Evolutionary conservation across 352 stramenopile genomes (phyloP).

Genomic region (Globisporangium nodosum): DNA sequence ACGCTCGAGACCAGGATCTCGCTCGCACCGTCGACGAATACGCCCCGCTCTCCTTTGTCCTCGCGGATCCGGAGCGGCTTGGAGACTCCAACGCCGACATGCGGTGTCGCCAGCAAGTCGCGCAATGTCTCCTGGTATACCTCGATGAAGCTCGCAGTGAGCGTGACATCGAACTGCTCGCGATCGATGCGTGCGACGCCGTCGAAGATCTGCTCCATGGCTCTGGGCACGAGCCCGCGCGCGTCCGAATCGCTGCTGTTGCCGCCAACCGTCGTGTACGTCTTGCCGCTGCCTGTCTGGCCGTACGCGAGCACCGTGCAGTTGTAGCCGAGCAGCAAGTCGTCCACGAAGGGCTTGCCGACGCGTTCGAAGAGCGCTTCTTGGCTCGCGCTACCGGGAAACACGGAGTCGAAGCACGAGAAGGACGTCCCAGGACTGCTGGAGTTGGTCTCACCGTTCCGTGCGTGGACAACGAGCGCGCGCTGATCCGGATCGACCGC

Average conservation of each 20-base stretch:
- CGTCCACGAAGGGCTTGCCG: constrained; percentile 38
- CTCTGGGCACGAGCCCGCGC: constrained; percentile 33
- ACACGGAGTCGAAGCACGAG: constrained; percentile 48
- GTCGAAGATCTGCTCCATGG: constrained; percentile 29
- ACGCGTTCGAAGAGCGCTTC: constrained; percentile 38
- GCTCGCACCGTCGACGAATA: constrained; percentile 48
- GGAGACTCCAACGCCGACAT: constrained; percentile 6
- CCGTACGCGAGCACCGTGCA: constrained; percentile 72
- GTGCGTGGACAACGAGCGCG: background rate
- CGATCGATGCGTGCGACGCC: constrained; percentile 14
- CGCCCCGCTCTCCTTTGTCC: constrained; percentile 18
- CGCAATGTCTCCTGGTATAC: constrained; percentile 67
- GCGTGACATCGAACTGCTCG: constrained; percentile 19
- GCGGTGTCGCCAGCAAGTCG: constrained; percentile 39
- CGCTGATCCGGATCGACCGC: background rate
- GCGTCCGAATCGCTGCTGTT: constrained; percentile 6
- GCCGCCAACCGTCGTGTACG: constrained; percentile 40
- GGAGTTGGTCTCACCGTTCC: too few relatives aligned
- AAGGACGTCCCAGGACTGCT: constrained; percentile 1
- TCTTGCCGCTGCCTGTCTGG: constrained; percentile 70
- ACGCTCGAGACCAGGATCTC: constrained; percentile 31
- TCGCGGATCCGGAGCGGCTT: constrained; percentile 30
- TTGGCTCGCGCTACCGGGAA: constrained; percentile 28
- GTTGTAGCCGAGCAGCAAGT: constrained; percentile 59
- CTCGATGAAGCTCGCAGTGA: constrained; percentile 57